Evolutionary conservation across 2,329 filamentous ascomycete species (phyloP).

Genomic region (Botryosphaeria agaves): DNA sequence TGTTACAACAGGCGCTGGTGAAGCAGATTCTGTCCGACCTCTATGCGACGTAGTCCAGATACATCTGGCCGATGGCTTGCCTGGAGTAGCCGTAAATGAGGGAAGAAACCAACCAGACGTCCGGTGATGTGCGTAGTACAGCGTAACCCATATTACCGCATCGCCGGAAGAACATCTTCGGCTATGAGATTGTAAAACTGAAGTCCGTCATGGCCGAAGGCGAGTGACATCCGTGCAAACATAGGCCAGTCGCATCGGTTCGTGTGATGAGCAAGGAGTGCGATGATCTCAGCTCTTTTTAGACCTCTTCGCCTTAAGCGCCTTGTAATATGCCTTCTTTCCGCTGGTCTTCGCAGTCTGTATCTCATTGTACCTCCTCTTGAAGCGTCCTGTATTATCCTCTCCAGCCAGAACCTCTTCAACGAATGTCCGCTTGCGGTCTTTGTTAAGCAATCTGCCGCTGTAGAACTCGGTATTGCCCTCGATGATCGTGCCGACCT

Average conservation of each 20-base stretch:
- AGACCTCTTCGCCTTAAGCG: slow-evolving; percentile 42
- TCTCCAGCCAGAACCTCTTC: slow-evolving; percentile 65
- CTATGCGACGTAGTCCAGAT: slow-evolving; percentile 12
- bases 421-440: slow-evolving; percentile 71
- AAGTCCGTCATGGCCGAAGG: no score
- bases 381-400: slow-evolving; percentile 52
- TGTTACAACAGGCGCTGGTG: slow-evolving; percentile 18
- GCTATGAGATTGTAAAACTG: no score
- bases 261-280: no score
- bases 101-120: no score
- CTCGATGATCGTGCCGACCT: slow-evolving; percentile 72
- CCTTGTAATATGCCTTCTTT: slow-evolving; percentile 80
- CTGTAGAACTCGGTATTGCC: slow-evolving; percentile 79
- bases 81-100: no score
- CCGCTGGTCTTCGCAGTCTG: slow-evolving; percentile 71
- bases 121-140: no score
- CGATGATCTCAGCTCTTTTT: slow-evolving; percentile 3
- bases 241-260: no score
- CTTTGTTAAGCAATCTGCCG: slow-evolving; percentile 65
- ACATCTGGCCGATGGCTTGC: no score
- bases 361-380: slow-evolving; percentile 73
- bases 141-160: no score
- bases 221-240: no score
- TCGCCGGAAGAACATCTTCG: no score
- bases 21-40: slow-evolving; percentile 27